phyloP scores from a whole-genome alignment of 371 early-diverging fungal species.

The Smittium mucronatum region DNA sequence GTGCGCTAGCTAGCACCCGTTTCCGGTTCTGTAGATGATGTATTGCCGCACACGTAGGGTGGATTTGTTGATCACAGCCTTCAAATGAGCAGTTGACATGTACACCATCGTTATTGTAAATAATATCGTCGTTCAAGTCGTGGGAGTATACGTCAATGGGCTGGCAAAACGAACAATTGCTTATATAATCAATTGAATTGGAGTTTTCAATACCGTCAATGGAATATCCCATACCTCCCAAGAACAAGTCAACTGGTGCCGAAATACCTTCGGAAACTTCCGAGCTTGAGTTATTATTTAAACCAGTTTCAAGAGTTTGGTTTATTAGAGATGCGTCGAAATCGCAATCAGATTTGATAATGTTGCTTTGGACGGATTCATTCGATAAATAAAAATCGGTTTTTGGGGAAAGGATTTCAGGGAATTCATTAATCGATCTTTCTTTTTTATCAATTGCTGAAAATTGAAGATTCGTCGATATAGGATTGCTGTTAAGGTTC shows the following conservation, averaged over 20 bases:
- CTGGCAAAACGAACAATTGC: neutral
- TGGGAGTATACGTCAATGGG: neutral
- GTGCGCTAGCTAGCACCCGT: too few species aligned
- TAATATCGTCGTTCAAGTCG: neutral
- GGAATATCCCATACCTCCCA: neutral
- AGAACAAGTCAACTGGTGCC: neutral
- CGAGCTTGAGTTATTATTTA: neutral
- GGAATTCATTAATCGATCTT: neutral
- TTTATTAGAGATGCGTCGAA: neutral
- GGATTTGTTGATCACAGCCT: conserved; percentile 4
- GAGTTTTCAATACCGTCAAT: neutral
- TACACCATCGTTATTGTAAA: neutral
- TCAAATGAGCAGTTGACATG: too few species aligned
- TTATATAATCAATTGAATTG: neutral
- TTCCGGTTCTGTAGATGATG: neutral
- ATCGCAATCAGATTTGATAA: neutral
- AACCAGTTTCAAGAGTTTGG: neutral
- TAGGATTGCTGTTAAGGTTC: too few species aligned
- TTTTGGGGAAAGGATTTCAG: neutral
- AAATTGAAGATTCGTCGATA: neutral
- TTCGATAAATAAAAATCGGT: neutral
- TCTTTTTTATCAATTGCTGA: neutral
- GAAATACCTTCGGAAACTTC: too few species aligned
- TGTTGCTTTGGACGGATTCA: neutral
- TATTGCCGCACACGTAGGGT: conserved; percentile 6